phyloP scores from a whole-genome alignment of 2,329 filamentous ascomycete species.

The Verticillium nubilum region DNA sequence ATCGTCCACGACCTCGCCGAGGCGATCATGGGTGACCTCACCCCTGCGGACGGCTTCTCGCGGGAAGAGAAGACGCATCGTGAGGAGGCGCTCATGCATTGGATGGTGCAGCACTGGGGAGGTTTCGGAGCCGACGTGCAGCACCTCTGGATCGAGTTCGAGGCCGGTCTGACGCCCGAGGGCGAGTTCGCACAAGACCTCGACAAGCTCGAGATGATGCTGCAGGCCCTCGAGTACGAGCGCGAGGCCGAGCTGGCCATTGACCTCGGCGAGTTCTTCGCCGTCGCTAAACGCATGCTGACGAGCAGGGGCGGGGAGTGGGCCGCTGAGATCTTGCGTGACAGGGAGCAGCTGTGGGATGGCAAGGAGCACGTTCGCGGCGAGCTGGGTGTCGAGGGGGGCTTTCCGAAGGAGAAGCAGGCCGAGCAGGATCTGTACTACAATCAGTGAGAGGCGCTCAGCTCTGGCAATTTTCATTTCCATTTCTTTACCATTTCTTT shows the following conservation, averaged over 20 bases:
- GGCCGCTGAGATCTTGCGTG: background rate
- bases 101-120: background rate
- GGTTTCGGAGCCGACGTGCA: background rate
- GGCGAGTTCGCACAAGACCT: background rate
- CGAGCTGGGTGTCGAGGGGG: background rate
- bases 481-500: no score
- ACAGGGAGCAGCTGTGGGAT: background rate
- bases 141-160: background rate
- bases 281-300: background rate
- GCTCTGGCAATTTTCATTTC: no score
- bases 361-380: background rate
- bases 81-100: background rate
- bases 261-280: background rate
- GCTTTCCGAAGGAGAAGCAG: background rate
- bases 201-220: background rate
- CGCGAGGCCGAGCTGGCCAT: background rate
- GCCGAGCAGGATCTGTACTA: background rate
- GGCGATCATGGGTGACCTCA: slow-evolving; percentile 1
- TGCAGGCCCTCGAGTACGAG: background rate
- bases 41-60: background rate
- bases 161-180: background rate
- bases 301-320: background rate
- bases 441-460: background rate
- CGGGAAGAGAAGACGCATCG: background rate
- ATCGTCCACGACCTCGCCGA: background rate